Percentiles rank a stretch among this genome's conserved stretches.
Conservation (phyloP, 2,329 filamentous ascomycete species). For the Decorospora gaudefroyi region DNA sequence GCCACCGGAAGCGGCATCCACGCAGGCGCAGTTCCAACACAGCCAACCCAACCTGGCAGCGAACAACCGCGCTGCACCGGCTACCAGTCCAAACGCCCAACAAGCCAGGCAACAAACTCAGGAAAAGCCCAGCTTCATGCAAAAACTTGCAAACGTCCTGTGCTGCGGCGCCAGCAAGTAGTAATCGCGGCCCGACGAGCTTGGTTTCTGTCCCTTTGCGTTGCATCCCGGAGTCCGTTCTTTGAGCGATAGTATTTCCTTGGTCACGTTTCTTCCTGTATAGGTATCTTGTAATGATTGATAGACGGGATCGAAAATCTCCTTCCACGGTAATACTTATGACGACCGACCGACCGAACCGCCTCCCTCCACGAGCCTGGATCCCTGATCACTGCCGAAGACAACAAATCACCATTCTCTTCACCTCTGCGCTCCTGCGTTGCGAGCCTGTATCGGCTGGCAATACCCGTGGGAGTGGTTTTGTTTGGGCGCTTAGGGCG, state of each 20-base stretch:
- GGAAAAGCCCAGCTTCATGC: conserved; percentile 72
- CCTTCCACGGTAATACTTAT: conserved; percentile 43
- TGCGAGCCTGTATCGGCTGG: conserved; percentile 24
- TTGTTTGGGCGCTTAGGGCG: conserved; percentile 35
- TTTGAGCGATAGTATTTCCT: conserved; percentile 38
- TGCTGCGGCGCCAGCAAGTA: conserved; percentile 68
- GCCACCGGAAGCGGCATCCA: conserved; percentile 80
- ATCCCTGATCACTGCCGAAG: conserved; percentile 28
- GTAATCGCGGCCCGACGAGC: conserved; percentile 26
- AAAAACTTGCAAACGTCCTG: conserved; percentile 89
- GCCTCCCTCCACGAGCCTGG: conserved; percentile 32
- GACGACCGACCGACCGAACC: conserved; percentile 33
- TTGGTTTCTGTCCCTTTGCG: conserved; percentile 29
- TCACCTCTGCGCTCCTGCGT: conserved; percentile 28
- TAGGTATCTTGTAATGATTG: conserved; percentile 50
- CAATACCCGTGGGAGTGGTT: conserved; percentile 30
- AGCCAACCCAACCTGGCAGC: conserved; percentile 81
- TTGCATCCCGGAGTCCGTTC: conserved; percentile 45
- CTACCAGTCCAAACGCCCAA: conserved; percentile 51
- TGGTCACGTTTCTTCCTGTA: conserved; percentile 45
- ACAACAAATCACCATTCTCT: conserved; percentile 27
- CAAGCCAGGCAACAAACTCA: conserved; percentile 65
- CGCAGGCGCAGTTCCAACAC: conserved; percentile 95
- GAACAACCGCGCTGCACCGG: conserved; percentile 63
- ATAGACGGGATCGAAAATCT: conserved; percentile 48